phyloP scores from a whole-genome alignment of 768 basidiomycete species.

The Daedalea quercina region DNA sequence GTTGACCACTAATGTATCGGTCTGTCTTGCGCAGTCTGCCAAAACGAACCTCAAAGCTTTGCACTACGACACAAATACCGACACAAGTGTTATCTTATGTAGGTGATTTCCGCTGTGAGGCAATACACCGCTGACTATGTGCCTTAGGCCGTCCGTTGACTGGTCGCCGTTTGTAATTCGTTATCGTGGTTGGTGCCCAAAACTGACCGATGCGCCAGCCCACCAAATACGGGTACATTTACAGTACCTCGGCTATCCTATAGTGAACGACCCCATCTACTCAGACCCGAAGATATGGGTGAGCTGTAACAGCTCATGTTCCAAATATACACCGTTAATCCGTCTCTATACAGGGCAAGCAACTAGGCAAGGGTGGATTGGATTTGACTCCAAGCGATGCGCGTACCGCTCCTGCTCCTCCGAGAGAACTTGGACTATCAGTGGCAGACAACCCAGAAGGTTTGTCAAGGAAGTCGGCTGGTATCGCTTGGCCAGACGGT shows the following conservation, averaged over 20 bases:
- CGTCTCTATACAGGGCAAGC: conserved; percentile 46
- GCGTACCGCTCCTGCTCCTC: conserved; percentile 55
- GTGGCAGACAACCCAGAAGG: conserved; percentile 19
- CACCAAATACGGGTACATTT: conserved; percentile 98
- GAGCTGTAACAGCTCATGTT: conserved; percentile 12
- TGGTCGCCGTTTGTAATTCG: conserved; percentile 69
- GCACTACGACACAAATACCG: conserved; percentile 69
- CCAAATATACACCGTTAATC: not conserved
- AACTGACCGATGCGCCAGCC: conserved; percentile 37
- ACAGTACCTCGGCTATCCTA: conserved; percentile 88
- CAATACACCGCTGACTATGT: conserved; percentile 3
- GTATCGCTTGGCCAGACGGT: not conserved
- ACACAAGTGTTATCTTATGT: conserved; percentile 89
- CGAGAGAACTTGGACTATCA: conserved; percentile 28
- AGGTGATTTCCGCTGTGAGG: conserved; percentile 11
- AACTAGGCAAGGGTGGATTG: conserved; percentile 74
- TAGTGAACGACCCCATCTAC: conserved; percentile 95
- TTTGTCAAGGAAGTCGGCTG: not conserved
- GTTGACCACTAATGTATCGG: not conserved
- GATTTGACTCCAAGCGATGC: conserved; percentile 65
- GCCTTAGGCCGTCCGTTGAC: conserved; percentile 76
- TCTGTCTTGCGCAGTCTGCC: conserved; percentile 48
- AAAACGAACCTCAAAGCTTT: conserved; percentile 84
- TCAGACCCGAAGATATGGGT: conserved; percentile 77
- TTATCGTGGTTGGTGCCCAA: not conserved